These are phyloP conservation scores for Psilocybe tampanensis DNA, from an alignment of 768 basidiomycete genomes.

Conservation along the genomic window DNA sequence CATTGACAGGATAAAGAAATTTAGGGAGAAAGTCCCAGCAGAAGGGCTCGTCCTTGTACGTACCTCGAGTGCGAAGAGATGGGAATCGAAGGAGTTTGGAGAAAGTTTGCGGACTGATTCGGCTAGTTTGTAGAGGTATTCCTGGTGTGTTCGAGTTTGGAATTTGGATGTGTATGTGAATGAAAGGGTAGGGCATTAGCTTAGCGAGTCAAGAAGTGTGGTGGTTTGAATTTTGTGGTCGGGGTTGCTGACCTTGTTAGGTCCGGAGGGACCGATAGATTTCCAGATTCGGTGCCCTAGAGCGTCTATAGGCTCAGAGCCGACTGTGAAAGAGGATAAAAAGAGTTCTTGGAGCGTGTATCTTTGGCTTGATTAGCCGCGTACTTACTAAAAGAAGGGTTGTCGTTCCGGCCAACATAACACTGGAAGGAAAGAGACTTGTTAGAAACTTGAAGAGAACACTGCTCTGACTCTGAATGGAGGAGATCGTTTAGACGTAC, in stretches of 20 bases:
- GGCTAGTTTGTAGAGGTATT: slow-evolving; percentile 83
- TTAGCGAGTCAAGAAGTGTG: no score
- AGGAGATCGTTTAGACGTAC: slow-evolving; percentile 35
- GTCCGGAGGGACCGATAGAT: slow-evolving; percentile 85
- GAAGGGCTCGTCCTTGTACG: slow-evolving; percentile 9
- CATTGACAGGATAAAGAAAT: no score
- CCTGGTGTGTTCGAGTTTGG: no score
- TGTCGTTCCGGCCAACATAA: slow-evolving; percentile 86
- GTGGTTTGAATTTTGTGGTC: no score
- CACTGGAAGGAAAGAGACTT: no score
- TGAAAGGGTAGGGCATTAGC: no score
- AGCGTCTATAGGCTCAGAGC: slow-evolving; percentile 73
- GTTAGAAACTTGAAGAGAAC: no score
- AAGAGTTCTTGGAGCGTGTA: no score
- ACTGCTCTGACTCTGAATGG: no score
- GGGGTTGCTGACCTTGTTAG: slow-evolving; percentile 74
- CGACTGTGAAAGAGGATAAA: no score
- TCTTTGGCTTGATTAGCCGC: no score
- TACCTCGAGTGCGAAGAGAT: slow-evolving; percentile 80
- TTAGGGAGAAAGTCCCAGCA: not conserved
- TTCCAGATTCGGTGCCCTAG: slow-evolving; percentile 73
- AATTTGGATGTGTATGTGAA: no score
- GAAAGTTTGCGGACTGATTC: slow-evolving; percentile 74
- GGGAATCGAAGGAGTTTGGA: slow-evolving; percentile 72
- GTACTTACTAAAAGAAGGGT: slow-evolving; percentile 86